These are phyloP conservation scores for Gossypium lobatum DNA, from an alignment of 441 rosid genomes.

Conservation along the genomic window DNA sequence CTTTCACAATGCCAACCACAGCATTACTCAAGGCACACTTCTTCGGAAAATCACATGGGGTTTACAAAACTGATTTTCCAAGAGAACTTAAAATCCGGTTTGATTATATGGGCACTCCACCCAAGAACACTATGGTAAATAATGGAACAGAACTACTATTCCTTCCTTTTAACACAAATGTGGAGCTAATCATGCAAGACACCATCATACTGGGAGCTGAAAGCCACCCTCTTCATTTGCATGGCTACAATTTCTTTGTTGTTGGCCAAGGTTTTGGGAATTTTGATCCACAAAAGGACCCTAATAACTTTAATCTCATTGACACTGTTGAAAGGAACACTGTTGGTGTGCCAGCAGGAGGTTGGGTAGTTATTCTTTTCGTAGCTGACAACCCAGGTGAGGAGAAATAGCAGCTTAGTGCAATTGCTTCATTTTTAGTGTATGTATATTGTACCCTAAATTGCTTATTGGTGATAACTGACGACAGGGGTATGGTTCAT, in stretches of 20 bases:
- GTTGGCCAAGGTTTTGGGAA: constrained; percentile 76
- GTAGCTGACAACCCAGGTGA: constrained; percentile 58
- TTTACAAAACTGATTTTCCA: constrained; percentile 21
- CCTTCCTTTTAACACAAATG: constrained; percentile 50
- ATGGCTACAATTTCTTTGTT: constrained; percentile 68
- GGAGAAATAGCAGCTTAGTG: not conserved
- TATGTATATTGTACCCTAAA: too few species aligned
- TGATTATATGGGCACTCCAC: constrained; percentile 17
- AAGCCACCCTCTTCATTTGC: constrained; percentile 52
- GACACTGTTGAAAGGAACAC: constrained; percentile 74
- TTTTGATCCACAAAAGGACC: constrained; percentile 47
- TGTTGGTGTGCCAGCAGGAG: constrained; percentile 59
- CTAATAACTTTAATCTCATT: constrained; percentile 52
- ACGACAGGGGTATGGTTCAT: constrained; percentile 49
- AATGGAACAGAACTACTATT: constrained; percentile 18
- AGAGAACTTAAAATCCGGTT: constrained; percentile 7
- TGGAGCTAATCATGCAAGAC: constrained; percentile 52
- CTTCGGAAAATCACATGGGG: constrained; percentile 19
- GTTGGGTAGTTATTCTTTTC: constrained; percentile 64
- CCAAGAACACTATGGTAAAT: constrained; percentile 23
- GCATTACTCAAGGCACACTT: constrained; percentile 40
- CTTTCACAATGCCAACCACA: constrained; percentile 38
- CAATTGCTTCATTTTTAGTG: not conserved
- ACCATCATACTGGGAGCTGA: constrained; percentile 50
- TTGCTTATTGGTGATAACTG: not conserved